Percentiles rank a stretch among this genome's conserved stretches.
These are phyloP conservation scores for Brassica cretica DNA, from an alignment of 345 rosid species.

Conservation along the genomic window DNA sequence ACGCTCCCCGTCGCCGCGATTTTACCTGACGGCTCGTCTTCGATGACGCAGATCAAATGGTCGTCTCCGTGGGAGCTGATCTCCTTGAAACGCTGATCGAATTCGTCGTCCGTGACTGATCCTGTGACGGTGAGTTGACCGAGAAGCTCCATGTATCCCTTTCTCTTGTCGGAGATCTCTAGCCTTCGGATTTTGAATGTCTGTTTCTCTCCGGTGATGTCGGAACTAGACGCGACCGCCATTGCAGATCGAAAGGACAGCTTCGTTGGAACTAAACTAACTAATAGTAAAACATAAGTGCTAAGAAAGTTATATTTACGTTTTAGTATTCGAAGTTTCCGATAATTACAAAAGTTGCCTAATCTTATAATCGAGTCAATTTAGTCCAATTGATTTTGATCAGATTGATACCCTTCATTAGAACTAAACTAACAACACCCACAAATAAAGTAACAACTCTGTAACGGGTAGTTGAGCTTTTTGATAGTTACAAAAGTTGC, in stretches of 20 bases:
- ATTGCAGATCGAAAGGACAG: conserved; percentile 7
- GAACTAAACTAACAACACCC: not conserved
- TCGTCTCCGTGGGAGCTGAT: conserved; percentile 64
- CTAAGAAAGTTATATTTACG: not conserved
- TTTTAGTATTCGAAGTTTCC: not conserved
- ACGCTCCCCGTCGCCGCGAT: conserved; percentile 72
- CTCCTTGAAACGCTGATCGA: conserved; percentile 59
- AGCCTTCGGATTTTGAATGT: conserved; percentile 56
- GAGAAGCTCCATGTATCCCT: conserved; percentile 75
- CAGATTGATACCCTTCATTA: not conserved
- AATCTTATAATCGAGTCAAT: not conserved
- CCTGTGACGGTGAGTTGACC: conserved; percentile 60
- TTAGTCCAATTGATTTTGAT: not conserved
- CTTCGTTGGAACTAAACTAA: not conserved
- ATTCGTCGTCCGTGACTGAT: conserved; percentile 68
- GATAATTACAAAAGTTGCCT: not conserved
- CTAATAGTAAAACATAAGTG: not conserved
- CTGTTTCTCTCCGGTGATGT: conserved; percentile 14
- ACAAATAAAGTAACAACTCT: too few relatives aligned
- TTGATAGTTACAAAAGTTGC: too few relatives aligned
- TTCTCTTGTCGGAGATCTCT: conserved; percentile 65
- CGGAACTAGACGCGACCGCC: conserved; percentile 23
- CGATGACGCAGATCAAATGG: conserved; percentile 80
- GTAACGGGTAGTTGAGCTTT: too few relatives aligned
- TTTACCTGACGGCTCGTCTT: conserved; percentile 55